These are phyloP conservation scores for Penicillium robsamsonii DNA, from an alignment of 495 filamentous ascomycete genomes.

Conservation along the genomic window DNA sequence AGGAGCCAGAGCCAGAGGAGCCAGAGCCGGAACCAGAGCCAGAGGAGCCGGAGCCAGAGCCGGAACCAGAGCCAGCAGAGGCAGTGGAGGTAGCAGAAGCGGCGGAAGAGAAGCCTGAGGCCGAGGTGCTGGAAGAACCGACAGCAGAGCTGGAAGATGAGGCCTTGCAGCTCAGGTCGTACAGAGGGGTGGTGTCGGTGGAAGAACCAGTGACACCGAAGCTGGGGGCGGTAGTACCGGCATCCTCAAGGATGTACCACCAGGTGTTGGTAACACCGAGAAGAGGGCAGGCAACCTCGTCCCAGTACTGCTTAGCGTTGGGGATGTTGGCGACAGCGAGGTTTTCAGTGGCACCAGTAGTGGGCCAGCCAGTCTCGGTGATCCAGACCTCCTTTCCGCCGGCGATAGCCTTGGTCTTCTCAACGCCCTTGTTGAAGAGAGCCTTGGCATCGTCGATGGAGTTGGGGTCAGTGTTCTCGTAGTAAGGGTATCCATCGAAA, in stretches of 20 bases:
- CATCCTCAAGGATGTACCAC: conserved; percentile 74
- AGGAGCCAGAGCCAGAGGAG: conserved; percentile 21
- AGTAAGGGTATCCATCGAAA: conserved; percentile 74
- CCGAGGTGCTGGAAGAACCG: conserved; percentile 22
- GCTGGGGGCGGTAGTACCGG: conserved; percentile 55
- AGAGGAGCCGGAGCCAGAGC: conserved; percentile 19
- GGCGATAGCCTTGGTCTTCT: conserved; percentile 55
- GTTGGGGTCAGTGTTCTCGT: conserved; percentile 68
- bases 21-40: conserved; percentile 18
- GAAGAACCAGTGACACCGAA: conserved; percentile 62
- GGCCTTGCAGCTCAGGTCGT: conserved; percentile 58
- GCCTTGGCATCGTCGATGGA: conserved; percentile 56
- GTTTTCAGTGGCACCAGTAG: conserved; percentile 59
- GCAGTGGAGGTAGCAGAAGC: conserved; percentile 7
- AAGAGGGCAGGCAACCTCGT: conserved; percentile 69
- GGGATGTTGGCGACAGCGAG: conserved; percentile 58
- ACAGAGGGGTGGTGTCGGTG: conserved; percentile 58
- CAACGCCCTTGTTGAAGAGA: conserved; percentile 63
- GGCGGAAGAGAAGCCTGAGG: conserved; percentile 14
- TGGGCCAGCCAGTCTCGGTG: conserved; percentile 88
- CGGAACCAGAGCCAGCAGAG: conserved; percentile 19
- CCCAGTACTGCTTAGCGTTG: conserved; percentile 82
- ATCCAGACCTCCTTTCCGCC: conserved; percentile 76
- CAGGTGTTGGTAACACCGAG: conserved; percentile 68
- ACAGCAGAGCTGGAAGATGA: conserved; percentile 22